Evolutionary conservation across 1,284 basidiomycete genomes (phyloP), one percentile per base, ranked within the genome.

Genomic region (Phenoliferia sp.): DNA sequence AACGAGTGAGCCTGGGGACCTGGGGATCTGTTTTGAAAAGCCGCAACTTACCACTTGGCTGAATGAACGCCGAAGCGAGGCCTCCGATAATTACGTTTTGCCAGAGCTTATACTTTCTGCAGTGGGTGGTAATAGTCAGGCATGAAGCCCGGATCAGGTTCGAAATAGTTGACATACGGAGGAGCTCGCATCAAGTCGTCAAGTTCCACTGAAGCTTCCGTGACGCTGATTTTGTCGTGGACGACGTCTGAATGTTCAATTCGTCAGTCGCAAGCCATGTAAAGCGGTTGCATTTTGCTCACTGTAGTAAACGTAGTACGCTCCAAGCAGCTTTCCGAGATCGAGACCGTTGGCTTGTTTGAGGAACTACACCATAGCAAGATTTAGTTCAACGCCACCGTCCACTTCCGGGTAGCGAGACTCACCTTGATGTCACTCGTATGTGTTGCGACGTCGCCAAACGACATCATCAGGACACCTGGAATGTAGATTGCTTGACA

Each of bases 401-500:
- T n/a, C n/a, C n/a, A n/a, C n/a, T n/a, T n/a, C n/a, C n/a, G n/a
- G n/a, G n/a, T n/a, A n/a, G n/a, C n/a, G n/a, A n/a, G n/a, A 29
- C 68, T 32, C 33, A 80, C 78, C 64, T 90, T 92, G 75, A 93
- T 87, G 76, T 89, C 89, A 73, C 88, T 90, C 5, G 92, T 95
- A 72, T 90, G 89, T 3, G 92, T 94, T 2, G 86, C 81, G 19
- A 84, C 83, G 79, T 95, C 93, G 74, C 90, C 89, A 74, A 94
- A 93, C 54, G 88, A 88, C 57, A 78, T 69, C 57, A 78, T 69
- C 70, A 76, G 73, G 59, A 90, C 84, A 66, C 90, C 90, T 4
- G 93, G 92, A 52, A 95, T 82, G 78, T 94, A 93, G 80, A 95
- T 85, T 80, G 90, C 90, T 71, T 87, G 89, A 71, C 90, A 84